These are phyloP conservation scores for Stephania yunnanensis DNA, from an alignment of 164 flowering plant species.

Conservation along the genomic window DNA sequence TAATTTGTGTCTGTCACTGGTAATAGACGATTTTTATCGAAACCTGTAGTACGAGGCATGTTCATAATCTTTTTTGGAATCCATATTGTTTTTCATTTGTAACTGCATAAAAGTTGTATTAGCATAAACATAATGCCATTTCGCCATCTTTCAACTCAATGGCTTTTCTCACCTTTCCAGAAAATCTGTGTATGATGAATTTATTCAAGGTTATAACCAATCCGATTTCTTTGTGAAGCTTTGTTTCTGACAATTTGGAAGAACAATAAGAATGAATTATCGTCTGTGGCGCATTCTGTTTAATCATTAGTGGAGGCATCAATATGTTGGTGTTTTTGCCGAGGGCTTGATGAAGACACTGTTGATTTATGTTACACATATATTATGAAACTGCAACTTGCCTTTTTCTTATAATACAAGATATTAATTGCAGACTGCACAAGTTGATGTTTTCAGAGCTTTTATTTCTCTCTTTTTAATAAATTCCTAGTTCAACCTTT, in stretches of 20 bases:
- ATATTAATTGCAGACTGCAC: not conserved
- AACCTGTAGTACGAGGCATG: not conserved
- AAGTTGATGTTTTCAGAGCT: not conserved
- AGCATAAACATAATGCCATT: not conserved
- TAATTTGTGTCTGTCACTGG: not conserved
- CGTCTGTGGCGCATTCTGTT: not conserved
- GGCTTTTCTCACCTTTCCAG: not conserved
- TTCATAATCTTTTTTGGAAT: not conserved
- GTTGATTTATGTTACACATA: not conserved
- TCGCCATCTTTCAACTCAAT: not conserved
- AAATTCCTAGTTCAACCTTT: not conserved
- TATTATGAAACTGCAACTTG: not conserved
- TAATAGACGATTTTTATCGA: not conserved
- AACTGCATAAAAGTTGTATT: not conserved
- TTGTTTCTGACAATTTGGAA: not conserved
- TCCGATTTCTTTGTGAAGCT: not conserved
- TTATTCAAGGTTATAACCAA: not conserved
- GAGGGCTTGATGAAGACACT: not conserved
- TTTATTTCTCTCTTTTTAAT: not conserved
- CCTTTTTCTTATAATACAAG: not conserved
- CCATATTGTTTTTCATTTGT: not conserved
- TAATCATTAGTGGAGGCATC: not conserved
- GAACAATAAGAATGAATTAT: not conserved
- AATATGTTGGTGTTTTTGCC: not conserved
- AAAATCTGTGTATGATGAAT: not conserved